Base-by-base conservation (phyloP, 345 rosid genomes). In the Ceriops tagal region DNA sequence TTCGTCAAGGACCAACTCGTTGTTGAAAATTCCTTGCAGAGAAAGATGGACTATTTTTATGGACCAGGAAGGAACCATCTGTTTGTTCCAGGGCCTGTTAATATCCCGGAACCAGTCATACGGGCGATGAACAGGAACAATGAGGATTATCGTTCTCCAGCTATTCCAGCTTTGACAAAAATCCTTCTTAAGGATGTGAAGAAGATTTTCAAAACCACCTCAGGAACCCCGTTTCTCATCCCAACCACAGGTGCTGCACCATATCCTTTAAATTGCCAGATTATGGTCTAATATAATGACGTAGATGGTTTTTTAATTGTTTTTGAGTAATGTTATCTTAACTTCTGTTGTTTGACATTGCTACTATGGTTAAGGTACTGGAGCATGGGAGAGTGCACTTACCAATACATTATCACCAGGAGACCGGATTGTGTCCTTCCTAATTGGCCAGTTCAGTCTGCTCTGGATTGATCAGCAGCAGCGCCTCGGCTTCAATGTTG, bases 381-480 rank as follows among this genome's bases (percentile, higher is more conserved):
- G 99, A 66, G 99, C 99, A 57, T 95, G 99, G 99, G 99, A 95
- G 75, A 95, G 99, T 71, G 99, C 99, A 74, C 90, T 95, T 72
- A 95, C 99, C 61, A 95, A 95, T 81, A 92, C 98, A 34, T 51
- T 95, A 70, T 95, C 99, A 64, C 99, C 99, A 4, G 99, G 99
- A 52, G 99, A 95, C 63, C 82, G 88, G 65, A 88, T 78, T 31
- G 83, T 95, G n/a, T 92, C 99, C 3, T 95, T 95, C 86, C 80
- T 90, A 75, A 90, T 95, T 5, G 99, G 99, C 47, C 99, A 95
- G 22, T 95, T 95, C 82, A 92, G 98, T 82, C 72, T 95, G 87
- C 93, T 95, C 22, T 90, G 98, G 99, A 92, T 95, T 67, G 99
- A 95, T 71, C 98, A 92, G 88, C 99, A 95, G 77, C 84, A 92